phyloP scores from a whole-genome alignment of 1,284 basidiomycete species.

The Cystobasidium sp. region DNA sequence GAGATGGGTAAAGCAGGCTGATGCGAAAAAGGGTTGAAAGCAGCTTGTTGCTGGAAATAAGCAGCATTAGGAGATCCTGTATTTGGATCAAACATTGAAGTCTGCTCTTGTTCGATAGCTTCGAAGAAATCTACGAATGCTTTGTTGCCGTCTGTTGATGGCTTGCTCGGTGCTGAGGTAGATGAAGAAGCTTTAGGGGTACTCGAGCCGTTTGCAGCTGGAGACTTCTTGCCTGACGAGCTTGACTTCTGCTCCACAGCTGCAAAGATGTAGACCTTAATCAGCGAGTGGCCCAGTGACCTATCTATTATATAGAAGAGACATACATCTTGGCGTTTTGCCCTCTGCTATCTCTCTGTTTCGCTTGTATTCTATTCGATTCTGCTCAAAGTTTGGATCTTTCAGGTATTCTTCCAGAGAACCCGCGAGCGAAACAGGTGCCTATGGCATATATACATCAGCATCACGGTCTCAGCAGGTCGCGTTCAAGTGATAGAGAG shows the following conservation, averaged over 20 bases:
- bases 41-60: conserved; percentile 68
- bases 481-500: neutral
- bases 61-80: conserved; percentile 58
- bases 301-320: conserved; percentile 52
- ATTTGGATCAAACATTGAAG: conserved; percentile 71
- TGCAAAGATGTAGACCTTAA: conserved; percentile 48
- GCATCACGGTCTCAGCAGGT: neutral
- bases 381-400: conserved; percentile 94
- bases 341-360: conserved; percentile 78
- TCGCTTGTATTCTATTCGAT: conserved; percentile 85
- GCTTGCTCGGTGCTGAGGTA: conserved; percentile 45
- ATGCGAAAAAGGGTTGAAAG: conserved; percentile 78
- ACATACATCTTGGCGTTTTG: conserved; percentile 56
- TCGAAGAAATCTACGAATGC: conserved; percentile 85
- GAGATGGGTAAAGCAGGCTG: conserved; percentile 57
- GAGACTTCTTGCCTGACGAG: conserved; percentile 7
- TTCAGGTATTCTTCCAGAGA: conserved; percentile 94
- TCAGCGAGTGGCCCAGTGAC: conserved; percentile 43
- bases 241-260: conserved; percentile 1
- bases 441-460: conserved; percentile 61
- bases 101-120: conserved; percentile 82
- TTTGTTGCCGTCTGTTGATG: conserved; percentile 56
- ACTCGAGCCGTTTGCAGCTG: conserved; percentile 18
- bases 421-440: conserved; percentile 88
- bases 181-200: conserved; percentile 19